Percentiles rank a stretch among this genome's conserved stretches.
These are phyloP conservation scores for Zygosaccharomyces kombuchaensis DNA, from an alignment of 805 yeast species.

Conservation along the genomic window DNA sequence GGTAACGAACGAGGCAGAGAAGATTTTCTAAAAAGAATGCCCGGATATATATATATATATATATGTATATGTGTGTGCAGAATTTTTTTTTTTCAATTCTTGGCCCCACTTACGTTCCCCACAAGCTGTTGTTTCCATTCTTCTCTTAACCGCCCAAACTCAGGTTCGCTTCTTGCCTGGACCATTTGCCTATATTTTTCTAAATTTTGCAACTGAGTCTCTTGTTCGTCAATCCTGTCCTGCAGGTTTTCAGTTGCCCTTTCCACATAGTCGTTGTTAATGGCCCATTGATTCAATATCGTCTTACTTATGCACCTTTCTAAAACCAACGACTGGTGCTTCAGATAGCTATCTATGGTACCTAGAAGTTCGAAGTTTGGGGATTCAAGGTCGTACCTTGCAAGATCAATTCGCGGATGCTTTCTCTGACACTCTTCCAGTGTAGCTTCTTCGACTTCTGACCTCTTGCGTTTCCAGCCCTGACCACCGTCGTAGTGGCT, in stretches of 20 bases:
- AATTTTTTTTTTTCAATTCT: slow-evolving; percentile 6
- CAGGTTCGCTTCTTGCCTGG: slow-evolving; percentile 44
- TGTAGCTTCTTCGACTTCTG: slow-evolving; percentile 10
- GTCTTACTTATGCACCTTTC: slow-evolving; percentile 34
- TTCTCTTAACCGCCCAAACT: slow-evolving; percentile 41
- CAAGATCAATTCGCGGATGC: slow-evolving; percentile 32
- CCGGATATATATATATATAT: too few relatives aligned
- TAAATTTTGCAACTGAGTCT: slow-evolving; percentile 41
- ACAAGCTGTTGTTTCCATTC: slow-evolving; percentile 50
- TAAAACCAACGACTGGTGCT: slow-evolving; percentile 38
- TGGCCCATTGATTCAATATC: slow-evolving; percentile 37
- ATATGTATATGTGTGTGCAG: too few relatives aligned
- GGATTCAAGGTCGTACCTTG: slow-evolving; percentile 24
- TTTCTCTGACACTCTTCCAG: slow-evolving; percentile 7
- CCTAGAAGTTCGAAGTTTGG: slow-evolving; percentile 22
- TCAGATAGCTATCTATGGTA: slow-evolving; percentile 28
- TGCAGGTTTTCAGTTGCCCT: slow-evolving; percentile 30
- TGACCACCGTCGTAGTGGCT: neutral
- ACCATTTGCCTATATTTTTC: slow-evolving; percentile 40
- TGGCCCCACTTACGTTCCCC: slow-evolving; percentile 13
- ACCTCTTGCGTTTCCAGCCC: slow-evolving; percentile 5
- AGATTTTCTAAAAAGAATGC: too few relatives aligned
- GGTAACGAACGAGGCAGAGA: too few relatives aligned
- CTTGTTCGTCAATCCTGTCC: slow-evolving; percentile 36
- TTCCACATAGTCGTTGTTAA: slow-evolving; percentile 35